Evolutionary conservation across 805 yeast species (phyloP), one percentile per base, ranked within the genome.

Genomic region (Saccharomyces eubayanus): DNA sequence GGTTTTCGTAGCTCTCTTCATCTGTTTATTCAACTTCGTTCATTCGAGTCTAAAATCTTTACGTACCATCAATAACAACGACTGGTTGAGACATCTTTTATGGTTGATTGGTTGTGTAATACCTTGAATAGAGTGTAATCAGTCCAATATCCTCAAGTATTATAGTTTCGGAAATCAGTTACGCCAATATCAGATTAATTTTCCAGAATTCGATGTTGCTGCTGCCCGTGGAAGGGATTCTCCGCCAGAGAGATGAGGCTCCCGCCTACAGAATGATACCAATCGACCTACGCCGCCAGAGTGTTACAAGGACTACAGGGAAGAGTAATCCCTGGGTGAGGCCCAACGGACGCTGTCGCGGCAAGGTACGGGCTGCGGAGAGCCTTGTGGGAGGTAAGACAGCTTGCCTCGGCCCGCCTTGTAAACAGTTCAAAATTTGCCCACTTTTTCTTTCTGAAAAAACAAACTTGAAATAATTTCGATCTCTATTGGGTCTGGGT

Each of bases 51-150:
- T 27, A 11, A 29, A 40, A 8, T 49, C 45, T 31, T 12, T 47
- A 80, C 84, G 72, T 82, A 81, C 96, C 96, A 84, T 90, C 97
- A 84, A 90, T 86, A 79, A 91, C 97, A 82, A 89, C 89, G 81
- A 87, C 96, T 80, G 95, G 92, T 83, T 90, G 96, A 68, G 73
- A 69, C 76, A 72, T 74, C 64, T 65, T 70, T 65, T 65, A 66
- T 61, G 60, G 62, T 62, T 61, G 62, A 64, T 59, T 62, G 61
- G 58, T 52, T 52, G 57, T 36, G 9, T 36, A 16, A 36, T 36
- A 36, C 43, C 43, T 36, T 36, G 9, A 2, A 9, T 28, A 11
- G 9, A 36, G 20, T 36, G 24, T 2, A 36, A 10, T 36, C 6
- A 16, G 43, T 31, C 12, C 11, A 16, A 36, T 36, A 8, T 36